Conservation (phyloP, 2,329 filamentous ascomycete species). For the Trichophyton simii region DNA sequence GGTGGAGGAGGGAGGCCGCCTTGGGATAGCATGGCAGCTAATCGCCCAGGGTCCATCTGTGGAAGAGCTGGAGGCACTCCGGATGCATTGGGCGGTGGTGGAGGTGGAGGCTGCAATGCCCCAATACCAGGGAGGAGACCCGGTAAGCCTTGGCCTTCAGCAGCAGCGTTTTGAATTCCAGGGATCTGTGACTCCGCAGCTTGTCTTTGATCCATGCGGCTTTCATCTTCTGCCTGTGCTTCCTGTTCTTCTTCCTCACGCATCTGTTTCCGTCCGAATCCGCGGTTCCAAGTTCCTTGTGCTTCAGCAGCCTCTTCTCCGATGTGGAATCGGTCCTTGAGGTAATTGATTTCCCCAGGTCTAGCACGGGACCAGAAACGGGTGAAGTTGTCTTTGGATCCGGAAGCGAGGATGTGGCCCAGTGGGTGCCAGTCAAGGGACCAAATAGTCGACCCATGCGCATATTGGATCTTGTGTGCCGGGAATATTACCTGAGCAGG, state of each 20-base stretch:
- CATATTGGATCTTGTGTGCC: conserved; percentile 72
- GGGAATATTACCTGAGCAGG: conserved; percentile 86
- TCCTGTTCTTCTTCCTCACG: conserved; percentile 92
- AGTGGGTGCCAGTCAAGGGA: conserved; percentile 96
- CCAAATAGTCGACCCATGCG: conserved; percentile 94
- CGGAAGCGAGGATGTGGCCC: conserved; percentile 87
- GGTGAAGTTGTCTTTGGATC: conserved; percentile 91
- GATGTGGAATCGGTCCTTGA: conserved; percentile 89
- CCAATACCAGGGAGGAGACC: conserved; percentile 38
- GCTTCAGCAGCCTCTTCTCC: conserved; percentile 87
- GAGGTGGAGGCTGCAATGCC: conserved; percentile 28
- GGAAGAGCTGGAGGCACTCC: conserved; percentile 25
- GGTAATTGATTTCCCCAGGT: conserved; percentile 72
- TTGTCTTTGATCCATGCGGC: conserved; percentile 81
- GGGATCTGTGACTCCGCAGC: conserved; percentile 45
- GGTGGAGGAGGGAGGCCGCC: conserved; percentile 27
- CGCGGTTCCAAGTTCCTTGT: conserved; percentile 84
- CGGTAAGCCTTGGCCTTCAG: conserved; percentile 32
- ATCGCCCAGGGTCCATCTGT: conserved; percentile 36
- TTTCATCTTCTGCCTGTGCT: conserved; percentile 83
- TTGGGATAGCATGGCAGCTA: conserved; percentile 31
- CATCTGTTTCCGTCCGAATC: conserved; percentile 62
- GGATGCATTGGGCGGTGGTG: conserved; percentile 17
- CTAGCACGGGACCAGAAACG: conserved; percentile 90
- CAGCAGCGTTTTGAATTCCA: conserved; percentile 47